Base-by-base conservation (phyloP, 176 grass and related monocot species). In the Neostapfia colusana region DNA sequence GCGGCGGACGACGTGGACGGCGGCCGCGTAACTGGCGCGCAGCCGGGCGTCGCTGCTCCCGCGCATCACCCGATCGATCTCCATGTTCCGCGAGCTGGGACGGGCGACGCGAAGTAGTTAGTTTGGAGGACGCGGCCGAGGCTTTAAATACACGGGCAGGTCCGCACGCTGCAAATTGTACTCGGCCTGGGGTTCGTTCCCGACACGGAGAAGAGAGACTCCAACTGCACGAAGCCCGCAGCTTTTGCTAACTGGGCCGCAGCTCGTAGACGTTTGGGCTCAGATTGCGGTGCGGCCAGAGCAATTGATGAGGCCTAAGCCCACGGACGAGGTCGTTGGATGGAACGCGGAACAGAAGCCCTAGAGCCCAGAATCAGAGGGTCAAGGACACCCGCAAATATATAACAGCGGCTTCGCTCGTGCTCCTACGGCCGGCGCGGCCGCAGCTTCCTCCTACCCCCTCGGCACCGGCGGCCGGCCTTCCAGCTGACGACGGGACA, bases 1-100 rank as follows among this genome's bases (percentile, higher is more conserved):
- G 37, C 86, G 81, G 83, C 86, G 80, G 81, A 93, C 74, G 70
- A 83, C 81, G 74, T 87, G 67, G 46, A 93, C 84, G 11, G 90
- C 84, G 67, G 64, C 69, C 24, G 63, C 67, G 84, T 89, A 93
- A 69, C 87, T 93, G 67, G 81, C 81, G 73, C 83, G 84, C 42
- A 93, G 84, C 59, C 73, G 55, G 37, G 63, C 48, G 65, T 89
- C 87, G 82, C 35, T 39, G 81, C 84, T 55, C 26, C 73, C 87
- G 44, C 44, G 53, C 35, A 93, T 65, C 14, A 87, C 87, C n/a
- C 45, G 27, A 10, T 93, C 90, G 74, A 93, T 89, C 81, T 93
- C 87, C 90, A 87, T 93, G 55, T 23, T 65, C 31, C 31, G 31
- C 31, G 31, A 31, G 31, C 31, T 31, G 31, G 43, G 38, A 15